Evolutionary conservation across 1,284 basidiomycete species (phyloP), one percentile per base, ranked within the genome.

Genomic region (Ustilago bromivora): DNA sequence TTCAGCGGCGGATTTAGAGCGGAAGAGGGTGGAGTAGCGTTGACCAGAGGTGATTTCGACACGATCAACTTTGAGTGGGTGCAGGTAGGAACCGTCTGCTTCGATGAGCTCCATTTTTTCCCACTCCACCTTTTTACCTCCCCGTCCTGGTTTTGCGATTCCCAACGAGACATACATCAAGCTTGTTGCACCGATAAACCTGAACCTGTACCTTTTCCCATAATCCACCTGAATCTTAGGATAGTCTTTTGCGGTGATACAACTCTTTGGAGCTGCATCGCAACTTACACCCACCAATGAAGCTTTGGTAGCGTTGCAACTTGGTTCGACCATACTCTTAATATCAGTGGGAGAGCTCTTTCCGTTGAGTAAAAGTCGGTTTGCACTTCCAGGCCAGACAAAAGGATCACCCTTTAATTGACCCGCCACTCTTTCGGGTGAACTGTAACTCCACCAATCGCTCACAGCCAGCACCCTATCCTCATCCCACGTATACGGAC

Each of bases 11-110:
- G 32, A 36, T 41, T 74, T 79, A 12, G 62, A 58, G 5, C 41
- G 51, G 32, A 76, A 64, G 12, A 84, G 66, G 13, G 59, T 66
- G 4, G 75, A 78, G 63, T 84, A 83, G 0, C 83, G 61, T 52
- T 85, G 82, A 6, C 83, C 83, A 0, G 77, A 47, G 0, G 68
- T 62, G 12, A 82, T 15, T 62, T 84, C 81, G 19, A 82, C 58
- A 9, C 61, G 58, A 28, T 67, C 55, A 3, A 73, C 61, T 13
- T 63, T 35, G 1, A 71, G 12, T 0, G 69, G 32, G 28, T 79
- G 53, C 10, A 84, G 43, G 35, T 83, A 79, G 9, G 66, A 57
- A 0, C 78, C 81, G 34, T 85, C 83, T 11, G 71, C 83, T 43
- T 75, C 83, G 41, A 85, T 79, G 49, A 85, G 53, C 31, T 41